Conservation (phyloP, 306 rosid genomes). For the Malus orientalis region DNA sequence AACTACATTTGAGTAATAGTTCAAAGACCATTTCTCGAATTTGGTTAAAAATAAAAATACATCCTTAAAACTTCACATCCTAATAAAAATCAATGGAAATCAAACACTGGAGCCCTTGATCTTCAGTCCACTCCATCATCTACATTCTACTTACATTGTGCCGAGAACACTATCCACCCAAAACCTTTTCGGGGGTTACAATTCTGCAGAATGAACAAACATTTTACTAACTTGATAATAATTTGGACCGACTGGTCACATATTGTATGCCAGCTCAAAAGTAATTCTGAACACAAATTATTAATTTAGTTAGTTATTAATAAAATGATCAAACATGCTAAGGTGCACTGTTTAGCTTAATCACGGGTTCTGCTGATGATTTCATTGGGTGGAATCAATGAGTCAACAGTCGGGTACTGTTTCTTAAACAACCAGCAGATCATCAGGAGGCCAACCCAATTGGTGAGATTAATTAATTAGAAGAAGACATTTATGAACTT, state of each 20-base stretch:
- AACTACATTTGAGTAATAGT: too few relatives aligned
- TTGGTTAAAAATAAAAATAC: too few relatives aligned
- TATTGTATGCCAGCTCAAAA: too few relatives aligned
- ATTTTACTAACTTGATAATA: background rate
- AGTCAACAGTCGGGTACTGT: constrained; percentile 5
- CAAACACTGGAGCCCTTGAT: too few relatives aligned
- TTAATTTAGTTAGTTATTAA: background rate
- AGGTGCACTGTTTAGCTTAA: background rate
- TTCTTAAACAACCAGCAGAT: constrained; percentile 27
- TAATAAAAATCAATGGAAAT: too few relatives aligned
- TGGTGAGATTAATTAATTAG: background rate
- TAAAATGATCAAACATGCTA: background rate
- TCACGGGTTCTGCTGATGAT: background rate
- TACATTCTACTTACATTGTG: too few relatives aligned
- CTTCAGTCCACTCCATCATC: too few relatives aligned
- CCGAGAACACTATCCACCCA: background rate
- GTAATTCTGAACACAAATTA: background rate
- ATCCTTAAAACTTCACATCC: too few relatives aligned
- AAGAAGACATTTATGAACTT: constrained; percentile 9
- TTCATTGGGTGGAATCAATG: background rate
- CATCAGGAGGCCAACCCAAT: background rate
- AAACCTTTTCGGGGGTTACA: background rate
- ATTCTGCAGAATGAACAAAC: background rate
- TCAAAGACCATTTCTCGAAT: too few relatives aligned
- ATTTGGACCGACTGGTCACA: background rate